Conservation (phyloP, 352 stramenopile genomes). For the Saprolegnia parasitica region DNA sequence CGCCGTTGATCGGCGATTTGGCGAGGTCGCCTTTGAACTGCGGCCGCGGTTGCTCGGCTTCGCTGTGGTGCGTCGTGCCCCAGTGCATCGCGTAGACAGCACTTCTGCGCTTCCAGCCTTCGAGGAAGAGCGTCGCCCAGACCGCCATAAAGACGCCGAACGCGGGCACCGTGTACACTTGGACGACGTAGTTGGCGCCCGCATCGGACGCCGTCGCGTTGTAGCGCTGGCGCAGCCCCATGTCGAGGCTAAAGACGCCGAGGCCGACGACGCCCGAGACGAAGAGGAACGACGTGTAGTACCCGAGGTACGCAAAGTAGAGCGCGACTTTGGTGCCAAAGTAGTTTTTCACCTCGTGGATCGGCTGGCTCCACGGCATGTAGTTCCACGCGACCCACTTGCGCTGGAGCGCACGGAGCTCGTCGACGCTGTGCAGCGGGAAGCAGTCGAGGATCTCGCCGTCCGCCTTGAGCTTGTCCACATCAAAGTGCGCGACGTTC, state of each 20-base stretch:
- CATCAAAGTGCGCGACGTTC: constrained; percentile 43
- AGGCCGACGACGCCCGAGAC: constrained; percentile 83
- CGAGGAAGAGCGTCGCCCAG: constrained; percentile 87
- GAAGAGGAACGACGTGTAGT: constrained; percentile 93
- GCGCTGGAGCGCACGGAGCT: constrained; percentile 51
- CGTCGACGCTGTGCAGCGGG: constrained; percentile 64
- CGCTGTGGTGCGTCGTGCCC: constrained; percentile 73
- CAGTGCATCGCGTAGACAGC: constrained; percentile 73
- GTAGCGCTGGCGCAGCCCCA: neutral
- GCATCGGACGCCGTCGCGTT: constrained; percentile 10
- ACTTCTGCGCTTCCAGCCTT: constrained; percentile 86
- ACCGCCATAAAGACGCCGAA: constrained; percentile 86
- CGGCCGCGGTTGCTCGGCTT: constrained; percentile 59
- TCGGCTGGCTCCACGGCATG: constrained; percentile 68
- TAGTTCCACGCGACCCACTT: constrained; percentile 71
- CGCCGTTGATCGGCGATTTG: constrained; percentile 67
- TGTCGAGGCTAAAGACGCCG: constrained; percentile 32
- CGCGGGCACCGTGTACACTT: constrained; percentile 66
- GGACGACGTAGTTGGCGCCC: constrained; percentile 50
- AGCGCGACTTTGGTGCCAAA: constrained; percentile 91
- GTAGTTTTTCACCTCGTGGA: constrained; percentile 73
- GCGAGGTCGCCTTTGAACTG: constrained; percentile 74
- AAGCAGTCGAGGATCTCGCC: constrained; percentile 68
- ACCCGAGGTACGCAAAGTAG: constrained; percentile 96
- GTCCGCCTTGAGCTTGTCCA: constrained; percentile 71